Evolutionary conservation across 306 rosid genomes (phyloP), one percentile per base, ranked within the genome.

Genomic region (Psophocarpus tetragonolobus): DNA sequence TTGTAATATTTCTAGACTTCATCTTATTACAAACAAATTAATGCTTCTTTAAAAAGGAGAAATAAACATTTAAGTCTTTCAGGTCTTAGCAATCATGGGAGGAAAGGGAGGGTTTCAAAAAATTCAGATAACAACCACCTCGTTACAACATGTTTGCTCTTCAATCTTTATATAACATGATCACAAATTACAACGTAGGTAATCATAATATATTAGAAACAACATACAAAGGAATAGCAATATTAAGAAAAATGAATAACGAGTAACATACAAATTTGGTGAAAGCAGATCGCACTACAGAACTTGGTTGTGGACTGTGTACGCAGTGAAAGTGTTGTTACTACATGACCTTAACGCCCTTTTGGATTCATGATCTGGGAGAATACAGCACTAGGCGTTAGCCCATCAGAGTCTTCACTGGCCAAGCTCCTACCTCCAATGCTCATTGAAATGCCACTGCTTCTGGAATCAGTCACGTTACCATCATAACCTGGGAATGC

Each of bases 361-460:
- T 96, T 96, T 1, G 99, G 99, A 88, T 96, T 91, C 98, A 96
- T 92, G 87, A 96, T 96, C 85, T 96, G 99, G 21, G 99, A 96
- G 82, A 96, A 96, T 15, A 96, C 99, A 20, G 99, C 91, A 82
- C 99, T 96, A 3, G 99, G 97, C 23, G 99, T 96, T 87, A 96
- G 79, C 12, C 99, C 99, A 58, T 96, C 98, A 8, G 99, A 96
- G 84, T 92, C 98, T 84, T 87, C 91, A 66, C 99, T 96, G 7
- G 99, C 98, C 68, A 96, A 86, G 90, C 99, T 96, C 78, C 97
- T 88, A n/a, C 97, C 97, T 42, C 98, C 99, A 0, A 96, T 87
- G 90, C 99, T 96, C 98, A 96, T 91, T 38, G 94, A 92, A 67
- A 96, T 88, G 24, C 98, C 99, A 12, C 91, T 90, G 96, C 97